Conservation (phyloP, 345 rosid species). For the Bruguiera sexangula region DNA sequence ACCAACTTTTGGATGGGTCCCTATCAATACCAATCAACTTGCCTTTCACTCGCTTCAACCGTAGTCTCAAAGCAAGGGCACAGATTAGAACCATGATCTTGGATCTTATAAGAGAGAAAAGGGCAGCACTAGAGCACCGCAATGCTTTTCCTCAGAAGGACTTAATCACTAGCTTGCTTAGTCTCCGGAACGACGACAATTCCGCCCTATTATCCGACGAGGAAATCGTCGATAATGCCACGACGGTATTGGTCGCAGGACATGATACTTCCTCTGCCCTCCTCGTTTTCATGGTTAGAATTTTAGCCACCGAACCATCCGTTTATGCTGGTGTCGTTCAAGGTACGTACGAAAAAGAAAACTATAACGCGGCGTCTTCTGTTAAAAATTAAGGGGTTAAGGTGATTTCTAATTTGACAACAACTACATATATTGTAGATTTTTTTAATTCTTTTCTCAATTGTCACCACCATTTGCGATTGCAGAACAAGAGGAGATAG, state of each 20-base stretch:
- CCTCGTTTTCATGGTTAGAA: constrained; percentile 18
- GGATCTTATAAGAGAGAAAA: constrained; percentile 14
- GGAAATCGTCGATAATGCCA: constrained; percentile 23
- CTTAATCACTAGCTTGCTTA: constrained; percentile 24
- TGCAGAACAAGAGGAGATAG: constrained; percentile 23
- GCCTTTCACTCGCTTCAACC: constrained; percentile 28
- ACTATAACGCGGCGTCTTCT: neutral
- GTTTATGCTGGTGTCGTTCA: constrained; percentile 11
- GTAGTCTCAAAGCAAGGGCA: constrained; percentile 9
- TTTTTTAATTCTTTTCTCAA: neutral
- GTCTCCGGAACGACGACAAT: neutral
- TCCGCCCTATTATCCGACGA: constrained; percentile 3
- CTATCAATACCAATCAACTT: constrained; percentile 26
- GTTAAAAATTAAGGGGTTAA: too few species aligned
- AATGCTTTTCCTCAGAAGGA: constrained; percentile 14
- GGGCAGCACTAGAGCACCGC: constrained; percentile 9
- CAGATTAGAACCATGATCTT: neutral
- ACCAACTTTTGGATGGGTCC: constrained; percentile 21
- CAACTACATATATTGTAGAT: neutral
- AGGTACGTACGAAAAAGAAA: neutral
- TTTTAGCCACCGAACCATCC: constrained; percentile 16
- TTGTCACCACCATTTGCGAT: neutral
- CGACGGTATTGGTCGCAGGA: constrained; percentile 17
- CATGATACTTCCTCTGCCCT: constrained; percentile 24
- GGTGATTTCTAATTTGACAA: too few species aligned